A percentile compares a stretch with the other conserved stretches of the same genome.
Evolutionary conservation across 1,139 yeast genomes (phyloP).

Genomic region (Candida freyschussii): DNA sequence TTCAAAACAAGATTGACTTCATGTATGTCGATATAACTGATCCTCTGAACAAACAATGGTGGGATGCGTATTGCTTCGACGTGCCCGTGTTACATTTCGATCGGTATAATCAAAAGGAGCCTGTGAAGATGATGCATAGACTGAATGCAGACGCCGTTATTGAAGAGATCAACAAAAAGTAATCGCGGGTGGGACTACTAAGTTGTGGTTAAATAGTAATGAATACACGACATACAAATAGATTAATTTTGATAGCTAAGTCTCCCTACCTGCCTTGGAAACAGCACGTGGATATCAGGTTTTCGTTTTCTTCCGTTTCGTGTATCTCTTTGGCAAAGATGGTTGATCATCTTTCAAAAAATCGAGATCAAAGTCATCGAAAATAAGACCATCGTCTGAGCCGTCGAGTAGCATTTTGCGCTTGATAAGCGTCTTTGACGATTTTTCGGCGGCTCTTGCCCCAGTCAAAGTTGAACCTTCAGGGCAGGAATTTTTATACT

Average conservation of each 20-base stretch:
- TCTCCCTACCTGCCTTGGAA: no score
- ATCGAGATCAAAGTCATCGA: constrained; percentile 17
- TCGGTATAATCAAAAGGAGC: constrained; percentile 35
- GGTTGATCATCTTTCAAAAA: constrained; percentile 8
- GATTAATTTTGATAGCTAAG: no score
- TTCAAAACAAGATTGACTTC: constrained; percentile 33
- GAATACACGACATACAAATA: neutral
- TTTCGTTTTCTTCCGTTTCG: constrained; percentile 20
- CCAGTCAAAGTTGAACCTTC: no score
- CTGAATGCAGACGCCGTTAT: constrained; percentile 54
- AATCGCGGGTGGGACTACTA: no score
- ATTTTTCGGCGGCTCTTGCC: neutral
- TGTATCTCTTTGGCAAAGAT: constrained; percentile 21
- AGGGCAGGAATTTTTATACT: no score
- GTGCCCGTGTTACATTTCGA: constrained; percentile 84
- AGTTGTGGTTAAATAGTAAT: no score
- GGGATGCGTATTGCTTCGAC: constrained; percentile 80
- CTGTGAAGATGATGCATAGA: constrained; percentile 73
- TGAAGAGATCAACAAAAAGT: constrained; percentile 37
- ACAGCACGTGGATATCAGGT: no score
- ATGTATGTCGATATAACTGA: constrained; percentile 61
- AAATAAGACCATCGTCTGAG: constrained; percentile 1
- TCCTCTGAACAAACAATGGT: constrained; percentile 67
- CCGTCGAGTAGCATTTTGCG: constrained; percentile 6
- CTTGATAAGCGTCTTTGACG: constrained; percentile 1